Percentiles rank a stretch among this genome's conserved stretches.
Conservation (phyloP, 768 basidiomycete species). For the Megacollybia marginata region DNA sequence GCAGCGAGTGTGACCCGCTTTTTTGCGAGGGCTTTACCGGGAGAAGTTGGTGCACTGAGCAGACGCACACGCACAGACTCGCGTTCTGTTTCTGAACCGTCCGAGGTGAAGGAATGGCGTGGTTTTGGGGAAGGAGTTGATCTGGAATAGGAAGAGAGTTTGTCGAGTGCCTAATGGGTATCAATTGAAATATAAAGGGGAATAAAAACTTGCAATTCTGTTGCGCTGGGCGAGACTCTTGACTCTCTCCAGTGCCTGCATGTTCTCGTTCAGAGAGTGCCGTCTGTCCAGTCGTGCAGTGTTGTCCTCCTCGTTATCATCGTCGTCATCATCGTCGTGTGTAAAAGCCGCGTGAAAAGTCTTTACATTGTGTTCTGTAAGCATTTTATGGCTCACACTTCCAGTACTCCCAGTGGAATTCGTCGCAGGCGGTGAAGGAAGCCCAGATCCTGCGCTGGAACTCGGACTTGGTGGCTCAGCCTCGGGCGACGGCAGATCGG, state of each 20-base stretch:
- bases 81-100: conserved; percentile 80
- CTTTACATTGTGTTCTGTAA: conserved; percentile 32
- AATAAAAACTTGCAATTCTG: conserved; percentile 48
- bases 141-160: conserved; percentile 53
- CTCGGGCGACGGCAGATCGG: conserved; percentile 43
- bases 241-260: conserved; percentile 56
- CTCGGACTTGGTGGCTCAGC: conserved; percentile 58
- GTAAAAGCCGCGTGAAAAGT: conserved; percentile 17
- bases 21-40: conserved; percentile 26
- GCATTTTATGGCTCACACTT: conserved; percentile 24
- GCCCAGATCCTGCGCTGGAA: conserved; percentile 45
- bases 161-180: conserved; percentile 51
- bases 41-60: conserved; percentile 4
- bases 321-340: conserved; percentile 33
- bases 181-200: conserved; percentile 6
- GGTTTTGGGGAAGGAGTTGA: conserved; percentile 43
- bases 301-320: conserved; percentile 43
- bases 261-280: conserved; percentile 34
- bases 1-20: conserved; percentile 15
- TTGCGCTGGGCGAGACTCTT: conserved; percentile 67
- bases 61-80: conserved; percentile 33
- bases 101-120: conserved; percentile 33
- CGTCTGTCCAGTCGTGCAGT: conserved; percentile 37
- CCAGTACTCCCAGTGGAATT: conserved; percentile 71
- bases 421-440: conserved; percentile 80